Conservation (phyloP, 192 early-diverging fungal species). For the Coemansia reversa region DNA sequence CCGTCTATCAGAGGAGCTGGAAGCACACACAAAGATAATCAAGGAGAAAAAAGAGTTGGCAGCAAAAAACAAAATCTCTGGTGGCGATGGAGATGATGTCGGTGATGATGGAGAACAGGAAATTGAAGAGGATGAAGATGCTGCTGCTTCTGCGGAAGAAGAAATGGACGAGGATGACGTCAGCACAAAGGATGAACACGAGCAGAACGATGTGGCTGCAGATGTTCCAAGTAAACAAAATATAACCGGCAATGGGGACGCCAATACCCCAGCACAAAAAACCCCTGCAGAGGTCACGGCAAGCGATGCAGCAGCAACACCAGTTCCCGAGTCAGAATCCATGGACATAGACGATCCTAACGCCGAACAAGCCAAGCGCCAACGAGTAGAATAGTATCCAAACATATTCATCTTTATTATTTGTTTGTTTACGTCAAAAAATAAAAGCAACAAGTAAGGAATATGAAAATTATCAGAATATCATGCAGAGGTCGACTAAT, state of each 20-base stretch:
- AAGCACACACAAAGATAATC: constrained; percentile 8
- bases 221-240: not conserved
- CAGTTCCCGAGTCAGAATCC: not conserved
- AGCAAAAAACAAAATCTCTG: constrained; percentile 18
- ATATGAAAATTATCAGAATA: not conserved
- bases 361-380: constrained; percentile 20
- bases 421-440: not conserved
- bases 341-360: constrained; percentile 27
- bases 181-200: not conserved
- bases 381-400: constrained; percentile 13
- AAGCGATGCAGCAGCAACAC: constrained; percentile 1
- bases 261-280: not conserved
- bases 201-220: not conserved
- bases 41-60: constrained; percentile 41
- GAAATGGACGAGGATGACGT: constrained; percentile 7
- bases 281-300: not conserved
- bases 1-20: constrained; percentile 29
- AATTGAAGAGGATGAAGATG: constrained; percentile 14
- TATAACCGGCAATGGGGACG: not conserved
- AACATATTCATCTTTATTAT: not conserved
- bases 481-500: not conserved
- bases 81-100: constrained; percentile 3
- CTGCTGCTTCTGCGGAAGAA: not conserved
- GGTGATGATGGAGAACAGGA: constrained; percentile 14
- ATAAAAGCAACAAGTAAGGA: not conserved